A percentile compares a stretch with the other conserved stretches of the same genome.
Evolutionary conservation across 2,329 filamentous ascomycete species (phyloP).

Genomic region (Microcyclospora tardicrescens): DNA sequence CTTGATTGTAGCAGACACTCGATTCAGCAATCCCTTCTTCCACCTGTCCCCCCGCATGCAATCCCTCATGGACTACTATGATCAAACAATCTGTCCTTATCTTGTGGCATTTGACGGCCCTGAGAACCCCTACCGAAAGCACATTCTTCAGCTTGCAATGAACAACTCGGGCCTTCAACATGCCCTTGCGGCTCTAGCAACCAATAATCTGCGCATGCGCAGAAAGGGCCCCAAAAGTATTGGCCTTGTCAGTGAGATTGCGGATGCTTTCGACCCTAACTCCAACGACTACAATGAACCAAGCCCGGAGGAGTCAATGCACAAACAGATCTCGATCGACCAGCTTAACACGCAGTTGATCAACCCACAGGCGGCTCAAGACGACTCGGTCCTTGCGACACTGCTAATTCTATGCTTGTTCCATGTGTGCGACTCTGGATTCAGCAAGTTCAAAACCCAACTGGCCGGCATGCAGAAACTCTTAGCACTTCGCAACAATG

Average conservation of each 20-base stretch:
- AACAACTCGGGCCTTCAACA: conserved; percentile 76
- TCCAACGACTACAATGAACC: conserved; percentile 40
- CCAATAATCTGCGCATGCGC: conserved; percentile 83
- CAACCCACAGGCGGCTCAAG: conserved; percentile 58
- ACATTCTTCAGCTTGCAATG: conserved; percentile 66
- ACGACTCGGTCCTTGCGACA: conserved; percentile 79
- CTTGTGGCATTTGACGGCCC: conserved; percentile 84
- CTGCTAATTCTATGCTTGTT: conserved; percentile 82
- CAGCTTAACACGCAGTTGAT: conserved; percentile 75
- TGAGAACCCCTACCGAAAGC: conserved; percentile 71
- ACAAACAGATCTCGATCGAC: conserved; percentile 72
- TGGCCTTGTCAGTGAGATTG: conserved; percentile 21
- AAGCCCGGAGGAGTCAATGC: conserved; percentile 64
- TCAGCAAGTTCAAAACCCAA: conserved; percentile 86
- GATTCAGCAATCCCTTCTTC: conserved; percentile 31
- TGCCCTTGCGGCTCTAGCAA: conserved; percentile 76
- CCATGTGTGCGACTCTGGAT: conserved; percentile 83
- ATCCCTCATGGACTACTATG: conserved; percentile 87
- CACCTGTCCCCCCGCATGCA: conserved; percentile 63
- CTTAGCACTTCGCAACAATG: conserved; percentile 57
- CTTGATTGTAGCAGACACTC: conserved; percentile 17
- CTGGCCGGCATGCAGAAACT: conserved; percentile 89
- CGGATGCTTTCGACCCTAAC: conserved; percentile 13
- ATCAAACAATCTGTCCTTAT: conserved; percentile 80
- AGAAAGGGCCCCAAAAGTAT: conserved; percentile 43